These are phyloP conservation scores for Takashimella koratensis DNA, from an alignment of 1,284 basidiomycete species.

Conservation along the genomic window DNA sequence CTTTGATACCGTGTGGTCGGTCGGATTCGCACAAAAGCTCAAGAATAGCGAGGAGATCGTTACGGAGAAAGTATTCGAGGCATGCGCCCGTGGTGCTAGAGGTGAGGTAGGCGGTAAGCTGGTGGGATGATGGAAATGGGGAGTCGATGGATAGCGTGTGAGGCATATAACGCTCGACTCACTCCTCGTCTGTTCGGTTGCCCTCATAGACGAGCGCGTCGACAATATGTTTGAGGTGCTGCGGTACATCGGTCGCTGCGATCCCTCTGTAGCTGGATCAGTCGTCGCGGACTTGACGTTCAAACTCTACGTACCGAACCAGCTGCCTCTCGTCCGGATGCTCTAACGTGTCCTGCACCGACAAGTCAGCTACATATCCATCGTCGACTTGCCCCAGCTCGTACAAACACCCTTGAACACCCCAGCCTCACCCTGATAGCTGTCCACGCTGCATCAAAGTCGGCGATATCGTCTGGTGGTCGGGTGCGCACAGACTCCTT, in stretches of 20 bases:
- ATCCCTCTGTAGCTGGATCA: slow-evolving; percentile 61
- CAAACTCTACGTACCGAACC: slow-evolving; percentile 45
- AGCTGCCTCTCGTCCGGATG: slow-evolving; percentile 47
- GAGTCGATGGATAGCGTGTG: background rate
- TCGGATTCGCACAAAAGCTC: slow-evolving; percentile 79
- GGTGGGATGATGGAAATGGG: background rate
- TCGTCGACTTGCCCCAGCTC: background rate
- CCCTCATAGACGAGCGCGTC: slow-evolving; percentile 84
- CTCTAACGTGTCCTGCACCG: slow-evolving; percentile 34
- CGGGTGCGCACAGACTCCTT: slow-evolving; percentile 15
- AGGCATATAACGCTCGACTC: slow-evolving; percentile 42
- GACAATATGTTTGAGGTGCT: slow-evolving; percentile 73
- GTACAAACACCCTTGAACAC: background rate
- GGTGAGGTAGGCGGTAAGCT: background rate
- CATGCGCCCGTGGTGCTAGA: slow-evolving; percentile 77
- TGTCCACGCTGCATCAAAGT: slow-evolving; percentile 40
- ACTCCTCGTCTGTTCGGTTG: slow-evolving; percentile 78
- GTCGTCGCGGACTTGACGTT: slow-evolving; percentile 62
- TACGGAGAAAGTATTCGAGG: slow-evolving; percentile 85
- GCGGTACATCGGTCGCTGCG: slow-evolving; percentile 72
- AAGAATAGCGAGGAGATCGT: slow-evolving; percentile 78
- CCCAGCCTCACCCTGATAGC: slow-evolving; percentile 25
- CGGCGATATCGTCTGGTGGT: slow-evolving; percentile 30
- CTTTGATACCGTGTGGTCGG: slow-evolving; percentile 78
- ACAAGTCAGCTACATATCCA: background rate